phyloP scores from a whole-genome alignment of 139 green algal species.

The Chlorella sp. region DNA sequence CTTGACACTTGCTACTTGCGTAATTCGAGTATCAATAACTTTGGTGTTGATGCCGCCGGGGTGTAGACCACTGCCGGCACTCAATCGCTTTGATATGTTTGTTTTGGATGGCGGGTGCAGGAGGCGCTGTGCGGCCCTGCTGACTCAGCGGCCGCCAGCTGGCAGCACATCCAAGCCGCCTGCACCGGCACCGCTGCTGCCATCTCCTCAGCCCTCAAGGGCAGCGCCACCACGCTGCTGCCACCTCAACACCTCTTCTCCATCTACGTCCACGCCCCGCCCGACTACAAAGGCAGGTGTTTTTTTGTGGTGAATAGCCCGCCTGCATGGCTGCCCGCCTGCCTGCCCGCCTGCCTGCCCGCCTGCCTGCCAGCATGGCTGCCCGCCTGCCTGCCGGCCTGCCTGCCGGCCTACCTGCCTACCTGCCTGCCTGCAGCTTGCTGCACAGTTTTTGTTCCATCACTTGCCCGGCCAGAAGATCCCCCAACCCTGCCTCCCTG shows the following conservation, averaged over 20 bases:
- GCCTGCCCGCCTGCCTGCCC: too few species aligned
- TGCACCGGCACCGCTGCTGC: background rate
- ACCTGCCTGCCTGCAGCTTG: background rate
- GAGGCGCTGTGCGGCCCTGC: background rate
- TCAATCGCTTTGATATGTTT: too few species aligned
- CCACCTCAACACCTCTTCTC: slow-evolving; percentile 13
- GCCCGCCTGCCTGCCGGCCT: background rate
- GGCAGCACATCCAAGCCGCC: background rate
- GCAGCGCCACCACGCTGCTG: background rate
- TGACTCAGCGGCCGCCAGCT: background rate
- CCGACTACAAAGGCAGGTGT: slow-evolving; percentile 16
- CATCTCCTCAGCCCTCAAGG: background rate
- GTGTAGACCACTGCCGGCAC: too few species aligned
- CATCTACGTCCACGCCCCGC: slow-evolving; percentile 52
- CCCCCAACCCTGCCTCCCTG: background rate
- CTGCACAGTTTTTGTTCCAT: background rate
- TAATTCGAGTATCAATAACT: too few species aligned
- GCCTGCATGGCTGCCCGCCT: background rate
- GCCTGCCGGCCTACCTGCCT: background rate
- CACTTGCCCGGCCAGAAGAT: too few species aligned
- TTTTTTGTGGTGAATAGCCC: background rate
- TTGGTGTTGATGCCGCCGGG: too few species aligned
- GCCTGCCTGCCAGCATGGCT: too few species aligned
- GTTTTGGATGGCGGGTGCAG: background rate
- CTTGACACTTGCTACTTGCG: too few species aligned